Conservation (phyloP, 306 rosid species). For the Astragalus glycyphyllos region DNA sequence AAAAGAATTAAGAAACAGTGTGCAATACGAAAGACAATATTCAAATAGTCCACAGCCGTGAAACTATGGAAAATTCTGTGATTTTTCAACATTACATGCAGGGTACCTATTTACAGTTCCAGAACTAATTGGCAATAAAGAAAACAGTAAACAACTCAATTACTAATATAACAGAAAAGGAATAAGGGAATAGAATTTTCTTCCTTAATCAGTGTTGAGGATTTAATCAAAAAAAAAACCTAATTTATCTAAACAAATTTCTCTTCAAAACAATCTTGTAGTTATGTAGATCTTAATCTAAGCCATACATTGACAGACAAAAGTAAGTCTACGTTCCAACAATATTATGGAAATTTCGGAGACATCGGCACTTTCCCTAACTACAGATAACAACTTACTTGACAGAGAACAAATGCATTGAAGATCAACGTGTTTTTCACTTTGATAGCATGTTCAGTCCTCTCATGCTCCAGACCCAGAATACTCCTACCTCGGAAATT, state of each 20-base stretch:
- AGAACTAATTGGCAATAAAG: background rate
- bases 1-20: background rate
- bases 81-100: background rate
- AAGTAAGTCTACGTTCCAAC: background rate
- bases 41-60: background rate
- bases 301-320: background rate
- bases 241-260: too few species aligned
- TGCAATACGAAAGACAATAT: background rate
- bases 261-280: too few species aligned
- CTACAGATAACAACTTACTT: slow-evolving; percentile 62
- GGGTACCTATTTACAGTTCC: background rate
- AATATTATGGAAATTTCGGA: background rate
- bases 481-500: slow-evolving; percentile 76
- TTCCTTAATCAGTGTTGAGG: background rate
- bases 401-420: slow-evolving; percentile 92
- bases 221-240: too few species aligned
- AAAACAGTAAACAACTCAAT: too few species aligned
- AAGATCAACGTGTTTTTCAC: slow-evolving; percentile 91
- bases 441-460: slow-evolving; percentile 47
- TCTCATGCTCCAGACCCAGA: slow-evolving; percentile 54
- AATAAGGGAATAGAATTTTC: background rate
- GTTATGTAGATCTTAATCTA: background rate
- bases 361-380: background rate
- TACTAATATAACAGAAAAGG: background rate
- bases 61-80: background rate